phyloP scores from a whole-genome alignment of 139 green algal genomes.

The Tetradesmus lagerheimii region DNA sequence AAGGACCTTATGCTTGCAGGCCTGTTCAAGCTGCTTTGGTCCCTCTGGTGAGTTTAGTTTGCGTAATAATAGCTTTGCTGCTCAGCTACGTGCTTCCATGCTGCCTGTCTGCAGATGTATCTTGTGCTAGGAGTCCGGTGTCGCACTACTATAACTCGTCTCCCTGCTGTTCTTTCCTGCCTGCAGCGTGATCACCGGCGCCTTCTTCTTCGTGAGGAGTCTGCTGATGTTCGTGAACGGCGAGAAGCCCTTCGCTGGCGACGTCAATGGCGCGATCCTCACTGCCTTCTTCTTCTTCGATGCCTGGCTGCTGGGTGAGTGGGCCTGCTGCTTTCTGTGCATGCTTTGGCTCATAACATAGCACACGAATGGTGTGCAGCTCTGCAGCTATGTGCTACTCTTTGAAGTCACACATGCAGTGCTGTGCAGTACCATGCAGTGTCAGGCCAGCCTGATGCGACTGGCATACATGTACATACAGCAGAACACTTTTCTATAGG shows the following conservation, averaged over 20 bases:
- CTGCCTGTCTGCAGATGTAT: not conserved
- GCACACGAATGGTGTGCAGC: not conserved
- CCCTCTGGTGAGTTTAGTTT: not conserved
- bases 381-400: too few species aligned
- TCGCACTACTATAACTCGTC: not conserved
- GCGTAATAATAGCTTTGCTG: too few species aligned
- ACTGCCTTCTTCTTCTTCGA: constrained; percentile 70
- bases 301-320: constrained; percentile 64
- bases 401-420: too few species aligned
- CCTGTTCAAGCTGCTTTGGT: constrained; percentile 58
- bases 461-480: too few species aligned
- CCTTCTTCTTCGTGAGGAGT: constrained; percentile 76
- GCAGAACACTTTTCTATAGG: too few species aligned
- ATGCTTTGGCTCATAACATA: not conserved
- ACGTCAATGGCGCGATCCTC: constrained; percentile 67
- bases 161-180: not conserved
- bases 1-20: constrained; percentile 47
- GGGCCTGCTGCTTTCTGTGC: not conserved
- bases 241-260: constrained; percentile 26
- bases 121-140: not conserved
- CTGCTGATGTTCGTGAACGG: constrained; percentile 71
- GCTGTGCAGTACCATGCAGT: too few species aligned
- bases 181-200: constrained; percentile 44
- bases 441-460: too few species aligned
- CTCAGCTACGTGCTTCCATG: too few species aligned